Evolutionary conservation across 176 grass and related monocot species (phyloP), one percentile per base, ranked within the genome.

Genomic region (Paspalum vaginatum): DNA sequence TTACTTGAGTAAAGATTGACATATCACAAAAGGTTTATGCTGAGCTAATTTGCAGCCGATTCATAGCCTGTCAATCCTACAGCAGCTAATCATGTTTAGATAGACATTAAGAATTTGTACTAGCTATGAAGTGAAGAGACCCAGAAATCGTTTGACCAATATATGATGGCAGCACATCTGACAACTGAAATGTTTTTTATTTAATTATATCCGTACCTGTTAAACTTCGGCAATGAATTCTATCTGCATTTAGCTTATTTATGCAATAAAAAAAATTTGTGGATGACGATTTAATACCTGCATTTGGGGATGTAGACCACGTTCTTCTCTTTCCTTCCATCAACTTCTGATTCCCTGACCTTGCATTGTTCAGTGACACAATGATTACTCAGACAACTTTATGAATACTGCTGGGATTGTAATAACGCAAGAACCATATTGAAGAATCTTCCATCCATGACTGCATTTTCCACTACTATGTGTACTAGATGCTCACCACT

Each of bases 231-330:
- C 39, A 44, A 56, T 2, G 45, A 55, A 77, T 44, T 59, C 42
- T 39, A 13, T 63, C 58, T 55, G 17, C 21, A 65, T 72, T 79
- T 64, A 38, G 18, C 16, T 63, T 75, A 16, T 24, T 24, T 58
- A 42, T 32, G 45, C 5, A 74, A 42, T 1, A 0, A 60, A 78
- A 78, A 67, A 0, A 60, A 17, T 52, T 77, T 40, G 17, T 78
- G 17, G 59, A 38, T 81, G 79, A 40, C 39, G 41, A 72, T 40
- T 52, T 79, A 61, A 40, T 83, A 99, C 97, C 97, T 99, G 97
- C 97, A 99, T 82, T 91, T 96, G 46, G 93, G 97, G 46, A 99
- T 85, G 72, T 93, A 90, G 39, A 99, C 97, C 76, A 99, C 93
- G 78, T 99, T 99, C 68, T 88, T 95, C 80, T 99, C 97, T 83